Evolutionary conservation across 2,329 filamentous ascomycete genomes (phyloP), one percentile per base, ranked within the genome.

Genomic region (Verticillium alfalfae): DNA sequence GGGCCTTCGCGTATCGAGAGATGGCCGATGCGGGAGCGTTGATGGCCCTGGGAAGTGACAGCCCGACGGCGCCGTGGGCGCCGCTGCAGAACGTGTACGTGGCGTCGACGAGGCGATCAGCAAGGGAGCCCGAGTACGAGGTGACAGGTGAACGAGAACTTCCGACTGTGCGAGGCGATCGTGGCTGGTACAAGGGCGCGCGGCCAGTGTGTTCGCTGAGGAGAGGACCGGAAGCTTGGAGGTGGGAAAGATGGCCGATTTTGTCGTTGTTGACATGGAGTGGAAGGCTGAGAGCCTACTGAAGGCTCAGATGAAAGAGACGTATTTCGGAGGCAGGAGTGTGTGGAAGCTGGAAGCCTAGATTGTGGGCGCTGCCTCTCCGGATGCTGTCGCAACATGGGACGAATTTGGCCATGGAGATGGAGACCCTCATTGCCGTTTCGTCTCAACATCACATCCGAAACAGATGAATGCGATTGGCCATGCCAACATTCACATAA

Each of bases 1-100:
- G 84, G 38, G 83, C 83, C 0, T 86, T 86, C 66, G 81, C 84
- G 3, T 85, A 86, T 72, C 77, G 77, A 38, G 82, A 85, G 58
- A 84, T 86, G 64, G 74, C 76, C 16, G 78, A 80, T 61, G 71
- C 73, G n/a, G 81, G 81, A 6, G 80, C 81, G 0, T 68, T 72
- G 7, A 70, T 85, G 2, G 80, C 82, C 0, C 74, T 85, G 34
- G 82, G 82, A 0, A 79, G 77, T 16, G 82, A 85, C 66, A 75
- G 79, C 2, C 82, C 82, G 0, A 84, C 82, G 5, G 81, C 82
- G 10, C 81, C 81, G 2, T 78, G 81, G 68, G 70, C 72, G 18
- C 75, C 81, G 55, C 70, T 84, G 58, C 73, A 72, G 22, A 84
- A 84, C 63, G 65, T 82, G 18, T 84, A 84, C 65, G 75, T 83